phyloP scores from a whole-genome alignment of 2,329 filamentous ascomycete species.

The Colletotrichum gloeosporioides region DNA sequence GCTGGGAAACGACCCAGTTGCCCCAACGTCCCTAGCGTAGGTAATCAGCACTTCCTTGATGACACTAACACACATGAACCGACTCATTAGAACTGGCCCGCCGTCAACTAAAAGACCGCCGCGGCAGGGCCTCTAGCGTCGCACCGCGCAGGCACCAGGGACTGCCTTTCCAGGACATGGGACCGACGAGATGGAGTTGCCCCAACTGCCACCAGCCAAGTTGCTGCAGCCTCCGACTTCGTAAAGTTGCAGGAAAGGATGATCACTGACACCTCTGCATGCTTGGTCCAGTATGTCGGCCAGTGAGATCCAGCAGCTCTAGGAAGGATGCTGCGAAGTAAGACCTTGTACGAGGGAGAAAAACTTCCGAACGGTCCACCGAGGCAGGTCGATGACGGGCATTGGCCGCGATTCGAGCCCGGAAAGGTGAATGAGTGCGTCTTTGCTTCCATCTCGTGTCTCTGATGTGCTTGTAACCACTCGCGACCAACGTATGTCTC shows the following conservation, averaged over 20 bases:
- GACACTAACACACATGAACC: conserved; percentile 5
- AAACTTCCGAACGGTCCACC: not conserved
- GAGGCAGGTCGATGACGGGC: not conserved
- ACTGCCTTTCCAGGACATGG: conserved; percentile 3
- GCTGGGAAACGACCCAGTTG: not conserved
- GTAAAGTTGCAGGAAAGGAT: not conserved
- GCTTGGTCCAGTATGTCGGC: not conserved
- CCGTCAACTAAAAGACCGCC: not conserved
- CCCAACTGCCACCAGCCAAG: not conserved
- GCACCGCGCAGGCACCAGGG: not conserved
- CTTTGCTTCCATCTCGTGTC: not conserved
- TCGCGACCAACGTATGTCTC: not conserved
- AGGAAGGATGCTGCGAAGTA: not conserved
- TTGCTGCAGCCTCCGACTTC: not conserved
- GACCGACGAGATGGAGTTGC: not conserved
- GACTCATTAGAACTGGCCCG: not conserved
- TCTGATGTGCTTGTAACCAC: not conserved
- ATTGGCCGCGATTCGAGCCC: not conserved
- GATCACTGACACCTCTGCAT: not conserved
- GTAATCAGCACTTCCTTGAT: not conserved
- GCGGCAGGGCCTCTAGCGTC: not conserved
- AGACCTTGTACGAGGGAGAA: not conserved
- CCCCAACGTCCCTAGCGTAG: not conserved
- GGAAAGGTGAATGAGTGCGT: not conserved
- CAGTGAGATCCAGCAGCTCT: not conserved